Base-by-base conservation (phyloP, 2,329 filamentous ascomycete species). In the Pseudocercospora fuligena region DNA sequence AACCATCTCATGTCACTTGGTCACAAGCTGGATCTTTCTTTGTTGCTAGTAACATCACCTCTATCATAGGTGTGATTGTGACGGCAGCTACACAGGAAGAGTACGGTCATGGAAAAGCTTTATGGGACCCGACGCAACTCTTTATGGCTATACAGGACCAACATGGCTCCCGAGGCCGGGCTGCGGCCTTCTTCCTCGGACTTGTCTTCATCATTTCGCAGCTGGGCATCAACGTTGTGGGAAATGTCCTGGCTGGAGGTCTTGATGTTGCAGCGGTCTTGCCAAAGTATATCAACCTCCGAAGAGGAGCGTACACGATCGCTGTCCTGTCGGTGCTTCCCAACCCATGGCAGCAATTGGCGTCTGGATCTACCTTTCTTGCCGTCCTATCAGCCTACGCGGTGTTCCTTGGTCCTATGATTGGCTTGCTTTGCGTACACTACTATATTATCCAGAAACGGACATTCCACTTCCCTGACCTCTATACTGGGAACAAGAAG, bases 141-240 rank as follows among this genome's bases (percentile, higher is more conserved):
- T 64, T 66, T 23, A 64, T 66, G 46, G 65, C 43, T 21, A 66
- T 66, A n/a, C 65, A 66, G 47, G 60, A 66, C 27, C 60, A 60
- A 25, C 64, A 66, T 27, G 60, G 64, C 31, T 65, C 63, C n/a
- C 59, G 49, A 54, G 63, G 57, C n/a, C 57, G 63, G 19, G 63
- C 63, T 27, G 57, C 57, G 19, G 63, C 57, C 19, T 65, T 65
- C 57, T 65, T 65, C 21, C 47, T 65, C 2, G 57, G 63, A 5
- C 25, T 61, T 19, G 58, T 61, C 3, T 65, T 65, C 57, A 65
- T 65, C 27, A 43, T 65, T 19, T 60, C 40, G 16, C 63, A 65
- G 31, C 51, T 66, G 21, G 53, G 47, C 14, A 66, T 66, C 33
- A 66, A 62, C 59, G 64, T 63, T n/a, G 58, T 66, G 1, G 64